Percentiles rank a stretch among this genome's conserved stretches.
phyloP scores from a whole-genome alignment of 169 alveolate species.

The Eimeria mitis region DNA sequence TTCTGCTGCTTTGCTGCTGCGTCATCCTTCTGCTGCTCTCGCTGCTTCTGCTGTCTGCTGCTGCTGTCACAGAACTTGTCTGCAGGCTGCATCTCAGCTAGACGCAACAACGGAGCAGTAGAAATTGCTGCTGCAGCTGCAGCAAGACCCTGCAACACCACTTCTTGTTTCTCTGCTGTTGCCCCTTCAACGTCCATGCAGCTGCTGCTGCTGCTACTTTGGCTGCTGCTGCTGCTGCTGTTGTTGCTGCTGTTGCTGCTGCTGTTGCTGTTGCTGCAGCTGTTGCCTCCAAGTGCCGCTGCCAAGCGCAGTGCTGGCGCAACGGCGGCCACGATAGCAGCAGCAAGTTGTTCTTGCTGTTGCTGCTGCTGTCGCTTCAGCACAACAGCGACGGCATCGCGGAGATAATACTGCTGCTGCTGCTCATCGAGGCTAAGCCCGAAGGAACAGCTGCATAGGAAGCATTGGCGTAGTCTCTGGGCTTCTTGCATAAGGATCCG shows the following conservation, averaged over 20 bases:
- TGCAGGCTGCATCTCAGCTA: neutral
- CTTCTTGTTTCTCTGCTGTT: neutral
- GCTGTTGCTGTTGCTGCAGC: constrained; percentile 15
- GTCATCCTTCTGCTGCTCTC: neutral
- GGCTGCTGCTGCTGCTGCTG: constrained; percentile 5
- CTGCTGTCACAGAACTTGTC: neutral
- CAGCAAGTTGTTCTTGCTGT: constrained; percentile 37
- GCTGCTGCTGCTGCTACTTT: constrained; percentile 4
- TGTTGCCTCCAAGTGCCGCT: neutral
- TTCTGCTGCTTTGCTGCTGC: neutral
- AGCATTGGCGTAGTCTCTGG: constrained; percentile 17
- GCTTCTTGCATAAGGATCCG: constrained; percentile 39
- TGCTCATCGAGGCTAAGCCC: constrained; percentile 16
- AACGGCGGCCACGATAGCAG: constrained; percentile 27
- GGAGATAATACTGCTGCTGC: constrained; percentile 63
- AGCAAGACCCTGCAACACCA: neutral
- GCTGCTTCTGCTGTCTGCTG: constrained; percentile 19
- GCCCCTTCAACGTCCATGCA: neutral
- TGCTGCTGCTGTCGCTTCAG: constrained; percentile 34
- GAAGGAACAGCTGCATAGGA: constrained; percentile 9
- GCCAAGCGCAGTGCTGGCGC: constrained; percentile 35
- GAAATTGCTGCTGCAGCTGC: constrained; percentile 45
- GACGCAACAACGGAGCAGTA: constrained; percentile 9
- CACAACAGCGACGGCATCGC: constrained; percentile 16
- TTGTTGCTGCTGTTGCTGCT: neutral